Evolutionary conservation across 208 protist genomes (phyloP).

Genomic region (Trypanosoma scelopori): DNA sequence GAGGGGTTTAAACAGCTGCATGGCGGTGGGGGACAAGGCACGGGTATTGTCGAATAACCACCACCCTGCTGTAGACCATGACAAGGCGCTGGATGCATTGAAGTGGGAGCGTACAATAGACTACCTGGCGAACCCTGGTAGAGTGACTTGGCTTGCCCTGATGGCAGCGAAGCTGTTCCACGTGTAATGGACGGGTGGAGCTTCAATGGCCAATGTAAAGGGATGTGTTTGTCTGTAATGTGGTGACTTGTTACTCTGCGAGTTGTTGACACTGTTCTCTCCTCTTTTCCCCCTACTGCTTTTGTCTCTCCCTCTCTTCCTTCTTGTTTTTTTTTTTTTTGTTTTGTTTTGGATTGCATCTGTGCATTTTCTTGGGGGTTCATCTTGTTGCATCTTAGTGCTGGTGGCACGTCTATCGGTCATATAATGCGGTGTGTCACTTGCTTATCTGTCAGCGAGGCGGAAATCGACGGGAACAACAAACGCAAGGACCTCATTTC

Average conservation of each 20-base stretch:
- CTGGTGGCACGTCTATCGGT: no score
- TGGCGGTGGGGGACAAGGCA: slow-evolving; percentile 18
- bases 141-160: slow-evolving; percentile 39
- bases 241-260: not conserved
- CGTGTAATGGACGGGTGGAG: slow-evolving; percentile 25
- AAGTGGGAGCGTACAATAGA: slow-evolving; percentile 62
- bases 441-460: not conserved
- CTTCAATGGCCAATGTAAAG: not conserved
- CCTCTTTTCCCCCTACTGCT: not conserved
- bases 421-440: not conserved
- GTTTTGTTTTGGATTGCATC: no score
- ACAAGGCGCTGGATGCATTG: slow-evolving; percentile 41
- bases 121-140: slow-evolving; percentile 64
- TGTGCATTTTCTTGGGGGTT: no score
- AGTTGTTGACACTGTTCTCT: not conserved
- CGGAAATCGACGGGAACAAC: not conserved
- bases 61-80: slow-evolving; percentile 3
- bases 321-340: not conserved
- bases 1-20: slow-evolving; percentile 4
- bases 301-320: not conserved
- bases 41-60: slow-evolving; percentile 12
- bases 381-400: no score
- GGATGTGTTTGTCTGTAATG: not conserved
- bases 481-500: not conserved
- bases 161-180: slow-evolving; percentile 46